A percentile compares a stretch with the other conserved stretches of the same genome.
phyloP scores from a whole-genome alignment of 352 stramenopile species.

The Globisporangium nunn region DNA sequence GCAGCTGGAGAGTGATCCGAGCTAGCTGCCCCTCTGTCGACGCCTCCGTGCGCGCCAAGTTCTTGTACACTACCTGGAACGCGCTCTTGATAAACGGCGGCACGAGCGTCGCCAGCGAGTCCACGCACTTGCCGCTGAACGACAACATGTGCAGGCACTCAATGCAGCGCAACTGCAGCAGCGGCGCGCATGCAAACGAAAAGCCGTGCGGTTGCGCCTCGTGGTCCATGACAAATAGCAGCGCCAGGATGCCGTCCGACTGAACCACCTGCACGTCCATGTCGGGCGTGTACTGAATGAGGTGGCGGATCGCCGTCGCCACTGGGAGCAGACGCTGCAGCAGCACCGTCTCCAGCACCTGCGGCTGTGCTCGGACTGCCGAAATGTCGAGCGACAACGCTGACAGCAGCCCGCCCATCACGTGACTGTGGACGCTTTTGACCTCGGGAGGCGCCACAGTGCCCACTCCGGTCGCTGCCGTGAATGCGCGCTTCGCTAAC shows the following conservation, averaged over 20 bases:
- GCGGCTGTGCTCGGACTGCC: slow-evolving; percentile 60
- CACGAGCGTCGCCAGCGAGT: slow-evolving; percentile 65
- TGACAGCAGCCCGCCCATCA: slow-evolving; percentile 68
- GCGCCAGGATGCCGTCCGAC: slow-evolving; percentile 58
- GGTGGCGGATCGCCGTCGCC: slow-evolving; percentile 67
- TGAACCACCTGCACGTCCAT: slow-evolving; percentile 82
- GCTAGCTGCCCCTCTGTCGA: slow-evolving; percentile 77
- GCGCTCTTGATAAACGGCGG: slow-evolving; percentile 80
- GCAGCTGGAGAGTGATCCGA: slow-evolving; percentile 70
- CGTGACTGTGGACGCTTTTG: slow-evolving; percentile 47
- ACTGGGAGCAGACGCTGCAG: slow-evolving; percentile 69
- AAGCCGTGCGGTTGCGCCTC: slow-evolving; percentile 75
- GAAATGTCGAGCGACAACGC: slow-evolving; percentile 69
- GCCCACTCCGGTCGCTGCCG: slow-evolving; percentile 7
- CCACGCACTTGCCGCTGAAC: slow-evolving; percentile 78
- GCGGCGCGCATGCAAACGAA: slow-evolving; percentile 63
- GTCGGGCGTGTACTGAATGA: slow-evolving; percentile 76
- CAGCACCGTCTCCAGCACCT: slow-evolving; percentile 58
- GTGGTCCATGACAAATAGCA: slow-evolving; percentile 76
- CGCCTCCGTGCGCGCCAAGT: slow-evolving; percentile 67
- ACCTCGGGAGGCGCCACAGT: slow-evolving; percentile 28
- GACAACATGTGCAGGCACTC: slow-evolving; percentile 85
- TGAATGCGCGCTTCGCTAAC: slow-evolving; percentile 17
- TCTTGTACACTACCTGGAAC: slow-evolving; percentile 82
- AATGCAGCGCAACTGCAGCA: slow-evolving; percentile 79